These are phyloP conservation scores for Cercophora sp. DNA, from an alignment of 495 filamentous ascomycete genomes.

Conservation along the genomic window DNA sequence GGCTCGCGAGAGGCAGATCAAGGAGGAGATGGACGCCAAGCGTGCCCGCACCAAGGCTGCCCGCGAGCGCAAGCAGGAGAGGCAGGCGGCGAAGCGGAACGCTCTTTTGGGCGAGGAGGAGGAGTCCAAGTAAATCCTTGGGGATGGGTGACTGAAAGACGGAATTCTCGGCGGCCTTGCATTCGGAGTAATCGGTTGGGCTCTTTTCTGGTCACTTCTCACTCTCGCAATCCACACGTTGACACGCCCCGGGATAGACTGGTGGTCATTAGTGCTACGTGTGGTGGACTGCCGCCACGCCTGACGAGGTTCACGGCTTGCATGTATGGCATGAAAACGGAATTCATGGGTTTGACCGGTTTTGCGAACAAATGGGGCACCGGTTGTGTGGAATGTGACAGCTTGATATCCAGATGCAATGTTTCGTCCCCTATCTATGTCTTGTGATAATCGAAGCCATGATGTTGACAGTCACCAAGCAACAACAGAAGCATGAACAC, in stretches of 20 bases:
- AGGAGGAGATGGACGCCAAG: constrained; percentile 99
- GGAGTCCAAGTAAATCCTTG: constrained; percentile 38
- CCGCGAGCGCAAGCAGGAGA: constrained; percentile 90
- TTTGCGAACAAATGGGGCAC: constrained; percentile 12
- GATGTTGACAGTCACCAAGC: too few species aligned
- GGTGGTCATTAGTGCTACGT: constrained; percentile 19
- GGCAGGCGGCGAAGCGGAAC: constrained; percentile 82
- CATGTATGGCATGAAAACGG: constrained; percentile 56
- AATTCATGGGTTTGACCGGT: constrained; percentile 49
- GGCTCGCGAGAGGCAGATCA: constrained; percentile 84
- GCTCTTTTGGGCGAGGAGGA: constrained; percentile 76
- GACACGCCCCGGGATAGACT: constrained; percentile 18
- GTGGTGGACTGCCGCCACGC: constrained; percentile 22
- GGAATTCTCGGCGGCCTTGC: constrained; percentile 47
- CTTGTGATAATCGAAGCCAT: too few species aligned
- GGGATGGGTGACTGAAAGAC: constrained; percentile 34
- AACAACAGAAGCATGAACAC: too few species aligned
- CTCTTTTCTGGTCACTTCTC: constrained; percentile 48
- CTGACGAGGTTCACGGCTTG: constrained; percentile 27
- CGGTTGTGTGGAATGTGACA: constrained; percentile 9
- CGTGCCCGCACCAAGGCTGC: constrained; percentile 99
- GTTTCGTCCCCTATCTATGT: too few species aligned
- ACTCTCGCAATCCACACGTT: constrained; percentile 32
- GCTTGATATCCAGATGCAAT: not conserved
- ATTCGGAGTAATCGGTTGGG: constrained; percentile 55